Percentiles rank a stretch among this genome's conserved stretches.
phyloP scores from a whole-genome alignment of 768 basidiomycete genomes.

The Suillus bovinus region DNA sequence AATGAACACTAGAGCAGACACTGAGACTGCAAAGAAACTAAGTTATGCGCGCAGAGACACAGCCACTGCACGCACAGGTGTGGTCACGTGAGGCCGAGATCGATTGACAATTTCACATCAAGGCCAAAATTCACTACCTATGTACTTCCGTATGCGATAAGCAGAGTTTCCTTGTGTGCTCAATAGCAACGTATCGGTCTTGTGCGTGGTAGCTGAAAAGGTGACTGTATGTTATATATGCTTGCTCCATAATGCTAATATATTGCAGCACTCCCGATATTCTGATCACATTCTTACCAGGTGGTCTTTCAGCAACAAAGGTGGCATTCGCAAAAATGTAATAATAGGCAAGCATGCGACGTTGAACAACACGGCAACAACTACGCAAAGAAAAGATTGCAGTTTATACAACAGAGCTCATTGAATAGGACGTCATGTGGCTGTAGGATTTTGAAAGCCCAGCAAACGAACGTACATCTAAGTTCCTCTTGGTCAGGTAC shows the following conservation, averaged over 20 bases:
- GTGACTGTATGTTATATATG: background rate
- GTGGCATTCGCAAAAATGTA: background rate
- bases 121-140: no score
- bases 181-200: no score
- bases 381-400: background rate
- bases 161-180: no score
- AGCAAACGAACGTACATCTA: background rate
- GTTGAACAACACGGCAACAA: background rate
- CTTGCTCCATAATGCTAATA: background rate
- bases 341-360: background rate
- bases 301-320: slow-evolving; percentile 81
- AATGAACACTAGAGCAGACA: background rate
- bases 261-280: slow-evolving; percentile 48
- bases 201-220: background rate
- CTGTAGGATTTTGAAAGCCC: background rate
- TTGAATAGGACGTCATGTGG: background rate
- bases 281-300: slow-evolving; percentile 76
- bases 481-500: background rate
- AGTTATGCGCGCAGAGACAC: slow-evolving; percentile 1
- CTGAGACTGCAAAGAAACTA: slow-evolving; percentile 1
- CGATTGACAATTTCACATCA: no score
- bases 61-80: background rate
- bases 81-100: background rate
- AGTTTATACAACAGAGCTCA: background rate
- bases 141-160: no score